Evolutionary conservation across 306 rosid genomes (phyloP), one percentile per base, ranked within the genome.

Genomic region (Morella rubra): DNA sequence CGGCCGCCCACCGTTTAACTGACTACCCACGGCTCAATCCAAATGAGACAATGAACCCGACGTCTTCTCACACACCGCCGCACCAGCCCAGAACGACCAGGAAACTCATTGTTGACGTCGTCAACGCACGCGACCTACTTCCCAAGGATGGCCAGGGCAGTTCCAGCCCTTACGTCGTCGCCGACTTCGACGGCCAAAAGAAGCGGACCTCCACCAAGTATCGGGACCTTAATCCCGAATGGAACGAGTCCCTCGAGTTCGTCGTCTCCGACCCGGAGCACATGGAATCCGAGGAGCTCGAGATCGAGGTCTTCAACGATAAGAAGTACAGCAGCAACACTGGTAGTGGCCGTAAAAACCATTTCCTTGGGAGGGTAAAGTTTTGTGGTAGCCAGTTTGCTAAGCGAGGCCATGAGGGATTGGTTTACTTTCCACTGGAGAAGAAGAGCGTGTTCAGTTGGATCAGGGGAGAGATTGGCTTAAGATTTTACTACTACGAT

Each of bases 131-230:
- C 2, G 87, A 90, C 68, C 97, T 95, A 1, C 93, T 95, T 24
- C 97, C 99, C 1, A 95, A 92, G 50, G 99, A 95, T 84, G 99
- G 99, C 0, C 99, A 95, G 24, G 97, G 99, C 19, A 90, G 97
- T 75, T 91, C 99, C 0, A 95, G 99, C 78, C 89, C 99, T 12
- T 95, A 95, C 80, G 99, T 92, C 0, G 85, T 95, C 3, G 97
- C 86, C 0, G 89, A 89, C 51, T 95, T 95, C 65, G 97, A 92
- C 65, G 97, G 99, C 4, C 97, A 95, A 87, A 84, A 90, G 71
- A 88, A 90, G 72, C 87, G 97, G 49, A 89, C 97, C n/a, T 80
- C 86, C 41, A 90, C 97, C 27, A 81, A 85, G 74, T 88, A 68
- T 87, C 90, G 85, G 18, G 92, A 88, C 44, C 89, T 95, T 8